phyloP scores from a whole-genome alignment of 2,329 filamentous ascomycete species.

The Nannizziopsis barbatae region DNA sequence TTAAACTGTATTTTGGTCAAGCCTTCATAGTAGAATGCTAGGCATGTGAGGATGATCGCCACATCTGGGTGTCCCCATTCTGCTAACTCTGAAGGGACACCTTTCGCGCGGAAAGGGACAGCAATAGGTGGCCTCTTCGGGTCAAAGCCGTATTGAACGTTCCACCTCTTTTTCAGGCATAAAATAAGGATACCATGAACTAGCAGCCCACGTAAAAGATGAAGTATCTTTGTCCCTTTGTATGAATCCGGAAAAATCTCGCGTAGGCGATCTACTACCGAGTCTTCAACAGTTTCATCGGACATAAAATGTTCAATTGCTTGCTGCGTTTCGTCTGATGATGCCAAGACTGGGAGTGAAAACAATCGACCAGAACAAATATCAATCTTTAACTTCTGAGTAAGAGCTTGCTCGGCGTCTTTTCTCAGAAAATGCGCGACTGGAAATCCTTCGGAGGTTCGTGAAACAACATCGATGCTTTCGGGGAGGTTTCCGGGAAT shows the following conservation, averaged over 20 bases:
- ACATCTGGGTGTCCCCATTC: slow-evolving; percentile 62
- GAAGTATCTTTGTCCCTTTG: slow-evolving; percentile 28
- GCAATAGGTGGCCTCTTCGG: slow-evolving; percentile 40
- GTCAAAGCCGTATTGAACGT: slow-evolving; percentile 54
- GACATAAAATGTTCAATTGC: slow-evolving; percentile 24
- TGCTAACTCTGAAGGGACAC: slow-evolving; percentile 48
- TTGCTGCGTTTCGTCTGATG: slow-evolving; percentile 24
- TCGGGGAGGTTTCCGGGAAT: neutral
- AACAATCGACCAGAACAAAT: neutral
- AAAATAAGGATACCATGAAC: slow-evolving; percentile 49
- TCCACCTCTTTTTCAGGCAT: slow-evolving; percentile 52
- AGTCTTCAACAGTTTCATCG: neutral
- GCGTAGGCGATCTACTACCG: slow-evolving; percentile 16
- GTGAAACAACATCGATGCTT: slow-evolving; percentile 2
- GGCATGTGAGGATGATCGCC: slow-evolving; percentile 51
- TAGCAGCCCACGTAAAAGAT: slow-evolving; percentile 54
- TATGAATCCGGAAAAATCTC: slow-evolving; percentile 22
- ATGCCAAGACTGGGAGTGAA: neutral
- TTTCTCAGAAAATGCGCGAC: slow-evolving; percentile 5
- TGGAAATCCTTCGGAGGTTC: slow-evolving; percentile 1
- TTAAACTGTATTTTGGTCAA: slow-evolving; percentile 41
- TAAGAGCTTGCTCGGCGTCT: slow-evolving; percentile 3
- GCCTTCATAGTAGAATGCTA: slow-evolving; percentile 57
- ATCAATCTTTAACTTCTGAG: neutral
- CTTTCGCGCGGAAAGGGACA: slow-evolving; percentile 58